Conservation (phyloP, 345 rosid species). For the Eucalyptus fibrosa region DNA sequence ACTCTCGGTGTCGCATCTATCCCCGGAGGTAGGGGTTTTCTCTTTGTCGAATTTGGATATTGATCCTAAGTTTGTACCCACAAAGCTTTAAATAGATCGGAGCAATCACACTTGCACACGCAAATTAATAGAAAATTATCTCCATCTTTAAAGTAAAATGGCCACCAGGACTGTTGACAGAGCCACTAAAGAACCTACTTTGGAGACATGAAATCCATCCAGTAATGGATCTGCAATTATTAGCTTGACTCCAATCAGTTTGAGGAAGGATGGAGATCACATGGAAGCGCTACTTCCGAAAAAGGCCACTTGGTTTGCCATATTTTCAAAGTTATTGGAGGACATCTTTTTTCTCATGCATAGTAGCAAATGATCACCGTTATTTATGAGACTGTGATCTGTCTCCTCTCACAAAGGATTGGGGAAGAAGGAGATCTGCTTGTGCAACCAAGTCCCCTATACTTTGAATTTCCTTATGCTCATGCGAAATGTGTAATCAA, state of each 20-base stretch:
- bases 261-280: background rate
- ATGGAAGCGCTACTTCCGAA: background rate
- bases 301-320: background rate
- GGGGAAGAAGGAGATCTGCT: no score
- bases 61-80: background rate
- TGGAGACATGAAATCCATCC: background rate
- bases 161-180: background rate
- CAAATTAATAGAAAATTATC: background rate
- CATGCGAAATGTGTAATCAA: no score
- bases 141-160: background rate
- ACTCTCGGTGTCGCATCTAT: background rate
- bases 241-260: background rate
- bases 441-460: no score
- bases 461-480: no score
- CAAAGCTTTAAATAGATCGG: background rate
- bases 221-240: background rate
- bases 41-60: background rate
- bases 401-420: no score
- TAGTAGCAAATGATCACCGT: background rate
- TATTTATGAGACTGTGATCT: no score
- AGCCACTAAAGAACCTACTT: background rate
- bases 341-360: background rate
- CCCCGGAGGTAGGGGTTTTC: background rate
- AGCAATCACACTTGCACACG: background rate
- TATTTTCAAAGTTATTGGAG: background rate